These are phyloP conservation scores for Kodamaea jinghongensis DNA, from an alignment of 805 yeast genomes.

Conservation along the genomic window DNA sequence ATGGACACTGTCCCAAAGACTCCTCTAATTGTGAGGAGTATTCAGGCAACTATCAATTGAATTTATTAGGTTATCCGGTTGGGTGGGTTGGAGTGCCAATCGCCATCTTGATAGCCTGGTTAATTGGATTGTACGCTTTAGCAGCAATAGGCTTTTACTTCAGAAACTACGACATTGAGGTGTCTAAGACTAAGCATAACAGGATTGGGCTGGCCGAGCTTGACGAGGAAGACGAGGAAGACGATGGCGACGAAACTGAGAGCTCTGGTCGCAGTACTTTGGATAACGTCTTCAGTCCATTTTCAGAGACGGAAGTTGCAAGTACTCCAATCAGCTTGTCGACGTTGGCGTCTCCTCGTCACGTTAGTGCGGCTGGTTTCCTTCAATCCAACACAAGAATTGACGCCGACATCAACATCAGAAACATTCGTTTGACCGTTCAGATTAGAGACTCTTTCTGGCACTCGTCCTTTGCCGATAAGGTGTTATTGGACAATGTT, in stretches of 20 bases:
- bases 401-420: slow-evolving; percentile 10
- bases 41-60: slow-evolving; percentile 21
- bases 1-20: slow-evolving; percentile 26
- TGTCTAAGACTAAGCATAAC: slow-evolving; percentile 21
- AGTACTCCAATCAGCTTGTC: neutral
- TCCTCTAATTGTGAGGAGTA: slow-evolving; percentile 18
- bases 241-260: no score
- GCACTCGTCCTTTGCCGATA: slow-evolving; percentile 2
- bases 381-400: slow-evolving; percentile 1
- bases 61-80: slow-evolving; percentile 21
- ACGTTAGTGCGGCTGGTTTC: neutral
- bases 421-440: slow-evolving; percentile 9
- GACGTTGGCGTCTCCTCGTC: neutral
- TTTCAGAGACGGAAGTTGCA: neutral
- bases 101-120: slow-evolving; percentile 21
- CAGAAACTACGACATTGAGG: slow-evolving; percentile 21
- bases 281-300: no score
- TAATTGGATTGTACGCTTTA: slow-evolving; percentile 17
- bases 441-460: neutral
- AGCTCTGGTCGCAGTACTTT: no score
- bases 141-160: slow-evolving; percentile 15
- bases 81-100: slow-evolving; percentile 23
- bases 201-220: slow-evolving; percentile 18
- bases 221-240: slow-evolving; percentile 9
- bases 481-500: slow-evolving; percentile 37